Percentiles rank a stretch among this genome's conserved stretches.
Conservation (phyloP, 2,329 filamentous ascomycete genomes). For the Fusarium compactum region DNA sequence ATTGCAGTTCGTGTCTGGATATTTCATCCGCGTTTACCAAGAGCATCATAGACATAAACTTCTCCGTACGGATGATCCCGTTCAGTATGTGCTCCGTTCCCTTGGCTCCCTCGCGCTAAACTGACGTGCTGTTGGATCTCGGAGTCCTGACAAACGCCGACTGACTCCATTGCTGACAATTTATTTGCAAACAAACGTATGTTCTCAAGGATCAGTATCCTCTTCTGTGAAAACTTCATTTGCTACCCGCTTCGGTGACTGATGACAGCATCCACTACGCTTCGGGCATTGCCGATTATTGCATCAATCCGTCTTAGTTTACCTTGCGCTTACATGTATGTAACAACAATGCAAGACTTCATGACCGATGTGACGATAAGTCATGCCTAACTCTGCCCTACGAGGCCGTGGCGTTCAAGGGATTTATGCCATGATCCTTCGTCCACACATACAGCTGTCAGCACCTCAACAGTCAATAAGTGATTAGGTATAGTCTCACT, state of each 20-base stretch:
- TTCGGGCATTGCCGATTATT: conserved; percentile 20
- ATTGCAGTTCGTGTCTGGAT: conserved; percentile 20
- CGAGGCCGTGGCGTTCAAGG: conserved; percentile 15
- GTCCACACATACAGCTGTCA: conserved; percentile 16
- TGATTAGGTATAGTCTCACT: conserved; percentile 8
- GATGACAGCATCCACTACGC: conserved; percentile 19
- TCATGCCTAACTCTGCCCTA: conserved; percentile 25
- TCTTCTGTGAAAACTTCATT: neutral
- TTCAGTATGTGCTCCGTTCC: conserved; percentile 4
- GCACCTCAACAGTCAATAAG: neutral
- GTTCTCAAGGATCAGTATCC: conserved; percentile 3
- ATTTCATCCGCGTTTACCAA: conserved; percentile 12
- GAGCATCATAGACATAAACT: neutral
- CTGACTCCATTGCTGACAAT: conserved; percentile 23
- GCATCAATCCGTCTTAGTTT: conserved; percentile 8
- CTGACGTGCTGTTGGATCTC: conserved; percentile 3
- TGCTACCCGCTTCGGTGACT: conserved; percentile 10
- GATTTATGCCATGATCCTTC: conserved; percentile 23
- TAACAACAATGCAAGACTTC: conserved; percentile 10
- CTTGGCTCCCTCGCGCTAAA: conserved; percentile 32
- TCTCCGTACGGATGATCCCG: conserved; percentile 2
- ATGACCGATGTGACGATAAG: conserved; percentile 12
- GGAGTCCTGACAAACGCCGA: conserved; percentile 10
- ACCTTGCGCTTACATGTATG: conserved; percentile 22
- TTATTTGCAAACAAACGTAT: conserved; percentile 7